These are phyloP conservation scores for Solanum medicagineum DNA, from an alignment of 257 asterid species.

Conservation along the genomic window DNA sequence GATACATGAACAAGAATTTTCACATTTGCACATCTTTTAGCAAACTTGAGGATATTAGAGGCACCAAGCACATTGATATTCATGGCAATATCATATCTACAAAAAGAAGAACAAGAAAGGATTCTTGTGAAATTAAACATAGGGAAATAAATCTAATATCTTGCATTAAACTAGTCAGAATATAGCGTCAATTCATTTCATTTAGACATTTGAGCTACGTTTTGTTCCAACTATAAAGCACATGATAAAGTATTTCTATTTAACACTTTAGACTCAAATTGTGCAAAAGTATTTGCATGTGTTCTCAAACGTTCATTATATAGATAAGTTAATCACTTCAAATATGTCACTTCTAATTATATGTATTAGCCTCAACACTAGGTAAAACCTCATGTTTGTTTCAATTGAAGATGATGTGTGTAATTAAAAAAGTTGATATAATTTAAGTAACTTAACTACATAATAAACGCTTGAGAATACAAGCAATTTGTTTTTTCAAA, in stretches of 20 bases:
- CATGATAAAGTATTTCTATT: background rate
- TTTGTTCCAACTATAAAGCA: background rate
- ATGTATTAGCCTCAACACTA: background rate
- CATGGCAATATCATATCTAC: background rate
- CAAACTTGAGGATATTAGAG: slow-evolving; percentile 1
- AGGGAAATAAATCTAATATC: no score
- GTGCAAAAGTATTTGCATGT: background rate
- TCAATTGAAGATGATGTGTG: background rate
- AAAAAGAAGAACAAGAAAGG: background rate
- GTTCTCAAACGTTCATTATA: background rate
- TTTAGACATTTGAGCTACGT: background rate
- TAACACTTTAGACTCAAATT: background rate
- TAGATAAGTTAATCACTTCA: background rate
- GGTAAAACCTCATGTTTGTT: background rate
- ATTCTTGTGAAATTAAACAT: background rate
- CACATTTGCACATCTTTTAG: background rate
- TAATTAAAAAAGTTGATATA: background rate
- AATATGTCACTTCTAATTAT: background rate
- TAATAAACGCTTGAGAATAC: background rate
- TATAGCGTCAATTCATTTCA: background rate
- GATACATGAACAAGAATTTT: slow-evolving; percentile 6
- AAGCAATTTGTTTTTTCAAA: background rate
- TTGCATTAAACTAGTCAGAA: background rate
- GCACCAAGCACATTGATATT: background rate
- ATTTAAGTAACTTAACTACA: background rate